phyloP scores from a whole-genome alignment of 2,329 filamentous ascomycete genomes.

The Fusarium penzigii region DNA sequence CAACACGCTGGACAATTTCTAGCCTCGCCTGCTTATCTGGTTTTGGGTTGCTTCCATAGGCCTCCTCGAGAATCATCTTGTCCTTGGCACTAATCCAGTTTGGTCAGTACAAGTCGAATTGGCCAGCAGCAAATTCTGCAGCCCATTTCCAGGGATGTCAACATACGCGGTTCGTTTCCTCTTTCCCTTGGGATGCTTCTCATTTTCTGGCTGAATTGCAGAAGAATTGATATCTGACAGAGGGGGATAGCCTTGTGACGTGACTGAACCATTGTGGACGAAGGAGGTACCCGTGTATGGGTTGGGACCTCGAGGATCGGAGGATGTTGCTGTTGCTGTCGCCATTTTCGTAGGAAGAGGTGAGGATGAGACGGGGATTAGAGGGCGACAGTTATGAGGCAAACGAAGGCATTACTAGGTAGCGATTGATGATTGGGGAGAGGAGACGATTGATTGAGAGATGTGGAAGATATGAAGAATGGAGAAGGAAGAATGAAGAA shows the following conservation, averaged over 20 bases:
- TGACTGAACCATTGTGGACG: constrained; percentile 26
- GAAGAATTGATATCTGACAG: constrained; percentile 19
- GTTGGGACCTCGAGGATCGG: constrained; percentile 24
- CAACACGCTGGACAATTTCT: constrained; percentile 81
- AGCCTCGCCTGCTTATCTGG: constrained; percentile 87
- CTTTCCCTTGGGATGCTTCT: constrained; percentile 59
- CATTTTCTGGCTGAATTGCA: constrained; percentile 22
- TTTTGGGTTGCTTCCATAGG: constrained; percentile 83
- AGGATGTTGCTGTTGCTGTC: constrained; percentile 2
- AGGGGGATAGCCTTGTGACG: constrained; percentile 24
- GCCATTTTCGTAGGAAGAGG: constrained; percentile 12
- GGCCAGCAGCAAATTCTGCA: background rate
- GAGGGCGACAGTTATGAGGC: constrained; percentile 19
- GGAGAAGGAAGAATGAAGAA: constrained; percentile 2
- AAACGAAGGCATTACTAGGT: constrained; percentile 6
- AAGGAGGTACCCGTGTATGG: constrained; percentile 26
- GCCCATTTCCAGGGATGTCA: background rate
- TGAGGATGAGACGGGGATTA: constrained; percentile 30
- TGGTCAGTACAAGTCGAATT: constrained; percentile 13
- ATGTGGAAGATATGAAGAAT: constrained; percentile 4
- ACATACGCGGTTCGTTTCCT: constrained; percentile 64
- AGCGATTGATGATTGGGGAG: background rate
- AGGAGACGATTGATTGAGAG: constrained; percentile 1
- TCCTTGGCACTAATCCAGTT: constrained; percentile 70
- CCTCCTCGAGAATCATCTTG: constrained; percentile 82